phyloP scores from a whole-genome alignment of 2,329 filamentous ascomycete species.

The Fonsecaea monophora region DNA sequence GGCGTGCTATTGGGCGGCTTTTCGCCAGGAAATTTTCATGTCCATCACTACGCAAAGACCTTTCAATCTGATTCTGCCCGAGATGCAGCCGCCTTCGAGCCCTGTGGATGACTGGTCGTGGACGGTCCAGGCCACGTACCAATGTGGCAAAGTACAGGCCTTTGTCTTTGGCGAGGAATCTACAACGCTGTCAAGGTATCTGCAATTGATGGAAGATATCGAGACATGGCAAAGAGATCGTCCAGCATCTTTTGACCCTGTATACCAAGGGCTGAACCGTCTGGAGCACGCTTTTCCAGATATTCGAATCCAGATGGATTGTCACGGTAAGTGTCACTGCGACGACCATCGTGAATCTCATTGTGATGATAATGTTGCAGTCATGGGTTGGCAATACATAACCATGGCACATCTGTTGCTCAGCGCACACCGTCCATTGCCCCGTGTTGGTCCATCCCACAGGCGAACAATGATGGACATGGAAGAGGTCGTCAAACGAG shows the following conservation, averaged over 20 bases:
- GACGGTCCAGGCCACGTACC: conserved; percentile 16
- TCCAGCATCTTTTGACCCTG: conserved; percentile 11
- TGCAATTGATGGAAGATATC: conserved; percentile 3
- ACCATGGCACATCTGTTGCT: conserved; percentile 19
- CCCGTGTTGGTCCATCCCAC: conserved; percentile 12
- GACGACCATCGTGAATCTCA: not conserved
- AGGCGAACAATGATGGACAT: conserved; percentile 6
- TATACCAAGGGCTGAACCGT: not conserved
- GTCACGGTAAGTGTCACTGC: conserved; percentile 12
- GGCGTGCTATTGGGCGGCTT: conserved; percentile 23
- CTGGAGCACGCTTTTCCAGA: conserved; percentile 9
- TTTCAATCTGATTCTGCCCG: conserved; percentile 19
- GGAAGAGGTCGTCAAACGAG: conserved; percentile 2
- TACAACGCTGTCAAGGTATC: conserved; percentile 4
- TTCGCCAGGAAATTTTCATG: conserved; percentile 25
- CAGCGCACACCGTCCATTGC: conserved; percentile 18
- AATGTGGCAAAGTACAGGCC: conserved; percentile 18
- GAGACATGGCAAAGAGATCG: conserved; percentile 11
- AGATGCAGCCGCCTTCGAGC: conserved; percentile 4
- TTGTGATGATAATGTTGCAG: not conserved
- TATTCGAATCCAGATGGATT: conserved; percentile 16
- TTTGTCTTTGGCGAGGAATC: conserved; percentile 17
- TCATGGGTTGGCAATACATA: conserved; percentile 28
- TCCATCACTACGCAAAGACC: conserved; percentile 16
- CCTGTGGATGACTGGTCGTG: conserved; percentile 20